Percentiles rank a stretch among this genome's conserved stretches.
phyloP scores from a whole-genome alignment of 2,329 filamentous ascomycete genomes.

The Penicillium sp. region DNA sequence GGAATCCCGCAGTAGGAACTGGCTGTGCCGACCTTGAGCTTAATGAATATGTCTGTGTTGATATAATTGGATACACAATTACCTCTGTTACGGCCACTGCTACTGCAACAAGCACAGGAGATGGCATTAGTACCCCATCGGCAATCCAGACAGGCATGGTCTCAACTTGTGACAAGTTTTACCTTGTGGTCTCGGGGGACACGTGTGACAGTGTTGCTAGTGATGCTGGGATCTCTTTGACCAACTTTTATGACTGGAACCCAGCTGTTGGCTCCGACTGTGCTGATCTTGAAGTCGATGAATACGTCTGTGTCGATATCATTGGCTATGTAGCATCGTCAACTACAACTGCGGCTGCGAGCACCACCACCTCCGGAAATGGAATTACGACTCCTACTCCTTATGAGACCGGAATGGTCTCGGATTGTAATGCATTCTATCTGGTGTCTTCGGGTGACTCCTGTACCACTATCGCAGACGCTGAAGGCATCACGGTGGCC shows the following conservation, averaged over 20 bases:
- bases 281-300: slow-evolving; percentile 10
- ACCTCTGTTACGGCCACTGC: slow-evolving; percentile 3
- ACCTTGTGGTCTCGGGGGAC: neutral
- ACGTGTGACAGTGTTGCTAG: slow-evolving; percentile 7
- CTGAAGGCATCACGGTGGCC: slow-evolving; percentile 19
- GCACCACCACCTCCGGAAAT: neutral
- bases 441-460: slow-evolving; percentile 15
- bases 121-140: neutral
- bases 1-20: slow-evolving; percentile 19
- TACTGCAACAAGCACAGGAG: neutral
- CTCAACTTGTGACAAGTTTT: neutral
- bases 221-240: neutral
- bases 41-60: slow-evolving; percentile 20
- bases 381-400: neutral
- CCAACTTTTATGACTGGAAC: slow-evolving; percentile 20
- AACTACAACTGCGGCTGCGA: neutral
- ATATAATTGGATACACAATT: slow-evolving; percentile 7
- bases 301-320: slow-evolving; percentile 20
- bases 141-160: neutral
- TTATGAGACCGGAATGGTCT: neutral
- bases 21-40: slow-evolving; percentile 15
- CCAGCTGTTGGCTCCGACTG: slow-evolving; percentile 17
- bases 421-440: slow-evolving; percentile 5
- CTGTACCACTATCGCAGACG: slow-evolving; percentile 23
- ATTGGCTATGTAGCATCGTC: neutral